Evolutionary conservation across 1,139 yeast genomes (phyloP).

Genomic region (Candida glucosophila): DNA sequence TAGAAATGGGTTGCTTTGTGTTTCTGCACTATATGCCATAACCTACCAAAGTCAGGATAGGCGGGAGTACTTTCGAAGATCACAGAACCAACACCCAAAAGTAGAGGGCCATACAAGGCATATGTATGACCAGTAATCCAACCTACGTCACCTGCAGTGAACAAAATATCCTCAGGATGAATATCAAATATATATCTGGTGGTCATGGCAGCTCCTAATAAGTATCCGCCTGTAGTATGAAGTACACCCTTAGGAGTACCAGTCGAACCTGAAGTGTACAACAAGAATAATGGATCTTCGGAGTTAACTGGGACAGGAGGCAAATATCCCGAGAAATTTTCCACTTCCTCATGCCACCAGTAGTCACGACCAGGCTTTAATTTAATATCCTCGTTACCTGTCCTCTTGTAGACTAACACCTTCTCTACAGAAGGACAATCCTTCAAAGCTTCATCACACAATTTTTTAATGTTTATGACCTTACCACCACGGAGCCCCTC

Average conservation of each 20-base stretch:
- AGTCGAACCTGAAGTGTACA: slow-evolving; percentile 63
- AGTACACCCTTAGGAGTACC: slow-evolving; percentile 66
- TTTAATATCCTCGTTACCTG: slow-evolving; percentile 61
- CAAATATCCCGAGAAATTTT: slow-evolving; percentile 54
- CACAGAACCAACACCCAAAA: slow-evolving; percentile 72
- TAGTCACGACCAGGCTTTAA: slow-evolving; percentile 56
- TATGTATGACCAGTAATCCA: slow-evolving; percentile 89
- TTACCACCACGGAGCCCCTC: slow-evolving; percentile 80
- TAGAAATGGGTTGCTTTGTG: slow-evolving; percentile 76
- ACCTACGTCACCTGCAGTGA: slow-evolving; percentile 85
- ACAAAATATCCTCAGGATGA: slow-evolving; percentile 61
- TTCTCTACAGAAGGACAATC: slow-evolving; percentile 60
- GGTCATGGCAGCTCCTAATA: slow-evolving; percentile 61
- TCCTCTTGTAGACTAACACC: slow-evolving; percentile 66
- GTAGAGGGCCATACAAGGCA: slow-evolving; percentile 73
- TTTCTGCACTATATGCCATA: slow-evolving; percentile 76
- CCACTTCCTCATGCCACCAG: slow-evolving; percentile 76
- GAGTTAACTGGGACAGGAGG: slow-evolving; percentile 54
- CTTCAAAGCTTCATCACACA: slow-evolving; percentile 73
- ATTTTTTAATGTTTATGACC: slow-evolving; percentile 72
- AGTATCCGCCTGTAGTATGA: slow-evolving; percentile 74
- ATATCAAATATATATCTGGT: slow-evolving; percentile 72
- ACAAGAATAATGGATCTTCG: slow-evolving; percentile 56
- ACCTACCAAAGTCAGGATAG: slow-evolving; percentile 69
- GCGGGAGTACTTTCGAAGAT: slow-evolving; percentile 87